Percentiles rank a stretch among this genome's conserved stretches.
Evolutionary conservation across 768 basidiomycete genomes (phyloP).

Genomic region (Porpolomopsis calyptriformis): DNA sequence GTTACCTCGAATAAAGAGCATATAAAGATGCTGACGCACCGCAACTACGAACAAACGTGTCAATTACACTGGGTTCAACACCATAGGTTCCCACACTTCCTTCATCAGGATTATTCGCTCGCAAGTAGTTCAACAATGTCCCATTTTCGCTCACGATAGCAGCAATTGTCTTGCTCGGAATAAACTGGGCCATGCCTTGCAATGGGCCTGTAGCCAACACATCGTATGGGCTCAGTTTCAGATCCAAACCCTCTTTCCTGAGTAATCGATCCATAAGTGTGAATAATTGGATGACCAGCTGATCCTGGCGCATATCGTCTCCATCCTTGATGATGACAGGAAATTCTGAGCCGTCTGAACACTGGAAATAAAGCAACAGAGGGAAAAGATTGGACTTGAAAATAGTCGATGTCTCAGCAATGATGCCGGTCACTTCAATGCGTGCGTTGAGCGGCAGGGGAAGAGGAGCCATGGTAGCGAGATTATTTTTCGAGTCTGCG

Average conservation of each 20-base stretch:
- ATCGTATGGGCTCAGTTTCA: conserved; percentile 84
- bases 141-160: conserved; percentile 90
- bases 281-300: conserved; percentile 96
- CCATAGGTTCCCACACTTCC: conserved; percentile 91
- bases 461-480: conserved; percentile 68
- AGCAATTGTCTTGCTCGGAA: conserved; percentile 91
- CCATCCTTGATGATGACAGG: conserved; percentile 98
- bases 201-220: conserved; percentile 85
- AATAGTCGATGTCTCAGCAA: conserved; percentile 84
- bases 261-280: conserved; percentile 93
- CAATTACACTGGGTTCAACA: conserved; percentile 88
- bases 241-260: conserved; percentile 88
- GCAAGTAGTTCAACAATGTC: conserved; percentile 76
- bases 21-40: conserved; percentile 44
- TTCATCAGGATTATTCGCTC: conserved; percentile 83
- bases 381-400: conserved; percentile 98
- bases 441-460: conserved; percentile 89
- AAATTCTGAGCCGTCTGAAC: conserved; percentile 74
- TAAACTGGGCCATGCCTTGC: conserved; percentile 95
- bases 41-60: conserved; percentile 94
- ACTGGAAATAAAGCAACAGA: conserved; percentile 82
- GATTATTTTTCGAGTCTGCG: conserved; percentile 73
- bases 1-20: conserved; percentile 7
- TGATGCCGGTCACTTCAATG: conserved; percentile 75
- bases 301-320: conserved; percentile 97